Conservation (phyloP, 2,329 filamentous ascomycete genomes). For the Aspergillus neotritici region DNA sequence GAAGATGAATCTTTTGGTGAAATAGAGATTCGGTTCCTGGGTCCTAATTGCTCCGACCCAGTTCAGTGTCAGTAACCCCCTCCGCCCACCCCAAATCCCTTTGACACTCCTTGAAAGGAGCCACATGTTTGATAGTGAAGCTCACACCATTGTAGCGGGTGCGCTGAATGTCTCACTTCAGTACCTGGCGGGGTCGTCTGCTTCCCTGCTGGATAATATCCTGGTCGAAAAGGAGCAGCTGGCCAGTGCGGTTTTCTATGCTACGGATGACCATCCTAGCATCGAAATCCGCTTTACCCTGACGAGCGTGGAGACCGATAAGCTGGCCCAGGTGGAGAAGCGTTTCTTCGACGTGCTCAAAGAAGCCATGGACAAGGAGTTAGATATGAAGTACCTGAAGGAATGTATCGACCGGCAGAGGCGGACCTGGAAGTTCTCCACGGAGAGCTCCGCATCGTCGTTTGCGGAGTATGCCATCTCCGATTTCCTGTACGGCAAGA, state of each 20-base stretch:
- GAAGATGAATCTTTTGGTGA: conserved; percentile 93
- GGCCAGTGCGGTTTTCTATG: conserved; percentile 76
- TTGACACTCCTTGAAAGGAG: no score
- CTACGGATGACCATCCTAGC: conserved; percentile 72
- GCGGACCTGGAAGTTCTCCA: conserved; percentile 74
- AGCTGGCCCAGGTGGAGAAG: conserved; percentile 76
- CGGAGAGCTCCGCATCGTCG: conserved; percentile 73
- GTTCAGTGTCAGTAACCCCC: conserved; percentile 45
- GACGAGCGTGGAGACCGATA: conserved; percentile 79
- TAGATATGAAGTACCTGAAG: conserved; percentile 85
- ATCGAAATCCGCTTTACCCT: conserved; percentile 81
- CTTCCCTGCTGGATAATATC: conserved; percentile 83
- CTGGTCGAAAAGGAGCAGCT: conserved; percentile 91
- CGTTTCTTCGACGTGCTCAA: conserved; percentile 77
- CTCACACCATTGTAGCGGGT: conserved; percentile 42
- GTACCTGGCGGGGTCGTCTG: conserved; percentile 89
- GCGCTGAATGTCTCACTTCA: conserved; percentile 75
- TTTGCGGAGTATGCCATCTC: conserved; percentile 83
- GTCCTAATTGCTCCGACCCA: conserved; percentile 70
- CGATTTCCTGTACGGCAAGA: conserved; percentile 83
- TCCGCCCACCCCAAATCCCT: not conserved
- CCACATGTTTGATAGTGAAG: conserved; percentile 3
- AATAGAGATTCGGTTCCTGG: conserved; percentile 78
- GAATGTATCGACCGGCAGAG: conserved; percentile 80
- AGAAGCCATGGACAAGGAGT: conserved; percentile 67